Evolutionary conservation across 495 filamentous ascomycete genomes (phyloP).

Genomic region (Xylaria grammica): DNA sequence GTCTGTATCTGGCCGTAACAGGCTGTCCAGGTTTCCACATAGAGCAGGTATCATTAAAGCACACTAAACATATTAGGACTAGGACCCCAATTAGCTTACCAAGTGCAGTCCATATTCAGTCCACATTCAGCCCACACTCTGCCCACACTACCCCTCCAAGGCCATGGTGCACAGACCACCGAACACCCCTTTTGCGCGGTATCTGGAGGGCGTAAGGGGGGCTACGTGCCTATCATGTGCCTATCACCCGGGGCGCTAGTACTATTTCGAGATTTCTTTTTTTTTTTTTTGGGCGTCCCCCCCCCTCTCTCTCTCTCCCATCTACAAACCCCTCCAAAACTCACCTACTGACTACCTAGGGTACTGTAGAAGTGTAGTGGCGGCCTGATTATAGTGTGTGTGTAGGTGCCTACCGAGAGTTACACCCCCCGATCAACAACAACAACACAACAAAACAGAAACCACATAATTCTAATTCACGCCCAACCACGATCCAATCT

Average conservation of each 20-base stretch:
- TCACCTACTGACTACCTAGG: too few species aligned
- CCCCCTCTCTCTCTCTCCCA: conserved; percentile 8
- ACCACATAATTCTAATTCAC: conserved; percentile 6
- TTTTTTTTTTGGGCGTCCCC: conserved; percentile 10
- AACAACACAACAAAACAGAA: not conserved
- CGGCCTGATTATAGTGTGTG: not conserved
- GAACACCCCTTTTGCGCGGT: not conserved
- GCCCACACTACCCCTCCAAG: conserved; percentile 20
- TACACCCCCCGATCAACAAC: not conserved
- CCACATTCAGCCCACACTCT: too few species aligned
- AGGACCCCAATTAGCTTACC: too few species aligned
- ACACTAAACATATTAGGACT: too few species aligned
- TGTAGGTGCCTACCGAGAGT: not conserved
- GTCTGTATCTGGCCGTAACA: too few species aligned
- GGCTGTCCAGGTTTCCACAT: too few species aligned
- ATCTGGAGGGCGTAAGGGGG: too few species aligned
- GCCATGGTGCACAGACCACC: not conserved
- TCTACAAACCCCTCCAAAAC: conserved; percentile 14
- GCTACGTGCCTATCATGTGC: not conserved
- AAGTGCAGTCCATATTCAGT: too few species aligned
- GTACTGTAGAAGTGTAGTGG: not conserved
- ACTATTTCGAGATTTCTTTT: not conserved
- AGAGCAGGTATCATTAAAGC: too few species aligned
- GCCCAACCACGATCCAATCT: too few species aligned
- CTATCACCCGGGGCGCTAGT: not conserved